A percentile compares a stretch with the other conserved stretches of the same genome.
These are phyloP conservation scores for Odontarrhena argentea DNA, from an alignment of 345 rosid genomes.

Conservation along the genomic window DNA sequence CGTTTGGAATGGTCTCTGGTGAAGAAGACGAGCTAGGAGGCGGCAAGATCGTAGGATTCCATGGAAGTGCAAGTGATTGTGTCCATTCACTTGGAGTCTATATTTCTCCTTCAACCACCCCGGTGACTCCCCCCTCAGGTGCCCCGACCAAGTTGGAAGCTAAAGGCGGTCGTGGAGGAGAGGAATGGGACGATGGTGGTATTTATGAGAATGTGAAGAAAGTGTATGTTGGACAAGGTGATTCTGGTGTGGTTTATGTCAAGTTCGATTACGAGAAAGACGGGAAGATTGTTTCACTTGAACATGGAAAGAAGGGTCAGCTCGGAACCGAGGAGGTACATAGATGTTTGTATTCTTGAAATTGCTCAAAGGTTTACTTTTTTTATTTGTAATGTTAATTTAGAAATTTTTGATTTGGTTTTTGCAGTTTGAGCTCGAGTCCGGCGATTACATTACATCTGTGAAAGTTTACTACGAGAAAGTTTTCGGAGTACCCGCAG, in stretches of 20 bases:
- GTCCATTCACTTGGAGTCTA: conserved; percentile 41
- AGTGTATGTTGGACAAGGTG: conserved; percentile 40
- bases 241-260: conserved; percentile 31
- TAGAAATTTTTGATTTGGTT: not conserved
- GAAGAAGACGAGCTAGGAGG: conserved; percentile 34
- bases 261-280: conserved; percentile 31
- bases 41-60: conserved; percentile 42
- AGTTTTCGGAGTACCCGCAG: conserved; percentile 20
- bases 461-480: conserved; percentile 36
- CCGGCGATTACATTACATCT: conserved; percentile 32
- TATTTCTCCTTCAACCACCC: conserved; percentile 22
- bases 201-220: conserved; percentile 34
- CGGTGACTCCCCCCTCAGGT: conserved; percentile 25
- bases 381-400: not conserved
- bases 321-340: conserved; percentile 38
- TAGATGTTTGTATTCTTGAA: not conserved
- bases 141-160: conserved; percentile 35
- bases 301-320: conserved; percentile 31
- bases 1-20: conserved; percentile 36
- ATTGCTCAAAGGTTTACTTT: not conserved
- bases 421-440: conserved; percentile 35
- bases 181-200: conserved; percentile 42
- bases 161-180: conserved; percentile 41
- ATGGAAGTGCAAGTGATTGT: conserved; percentile 32
- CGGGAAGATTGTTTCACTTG: conserved; percentile 19